Evolutionary conservation across 2,329 filamentous ascomycete species (phyloP).

Genomic region (Colletotrichum ledebouriae): DNA sequence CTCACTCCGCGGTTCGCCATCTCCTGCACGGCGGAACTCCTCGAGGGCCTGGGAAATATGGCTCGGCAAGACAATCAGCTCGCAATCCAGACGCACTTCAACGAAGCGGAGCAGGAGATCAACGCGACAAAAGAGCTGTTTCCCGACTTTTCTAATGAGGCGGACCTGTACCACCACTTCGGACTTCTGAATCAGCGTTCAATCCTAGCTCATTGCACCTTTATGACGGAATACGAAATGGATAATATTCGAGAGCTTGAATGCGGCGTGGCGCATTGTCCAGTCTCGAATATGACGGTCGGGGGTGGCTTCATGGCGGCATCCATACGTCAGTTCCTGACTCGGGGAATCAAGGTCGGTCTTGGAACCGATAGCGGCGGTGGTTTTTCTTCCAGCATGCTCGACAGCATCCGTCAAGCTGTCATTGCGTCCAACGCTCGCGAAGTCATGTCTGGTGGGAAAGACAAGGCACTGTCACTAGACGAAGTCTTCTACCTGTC

Average conservation of each 20-base stretch:
- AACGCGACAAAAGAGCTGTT: slow-evolving; percentile 67
- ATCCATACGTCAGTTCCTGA: slow-evolving; percentile 69
- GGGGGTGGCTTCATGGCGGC: slow-evolving; percentile 74
- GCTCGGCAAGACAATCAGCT: slow-evolving; percentile 61
- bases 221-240: slow-evolving; percentile 70
- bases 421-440: slow-evolving; percentile 67
- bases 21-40: slow-evolving; percentile 67
- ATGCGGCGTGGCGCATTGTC: slow-evolving; percentile 75
- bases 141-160: slow-evolving; percentile 67
- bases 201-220: slow-evolving; percentile 77
- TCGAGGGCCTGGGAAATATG: slow-evolving; percentile 68
- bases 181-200: slow-evolving; percentile 66
- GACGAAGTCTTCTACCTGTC: slow-evolving; percentile 71
- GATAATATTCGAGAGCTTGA: slow-evolving; percentile 57
- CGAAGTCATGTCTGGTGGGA: slow-evolving; percentile 56
- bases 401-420: slow-evolving; percentile 70
- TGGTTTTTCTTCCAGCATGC: slow-evolving; percentile 71
- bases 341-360: slow-evolving; percentile 72
- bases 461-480: slow-evolving; percentile 61
- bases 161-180: slow-evolving; percentile 69
- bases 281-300: slow-evolving; percentile 73
- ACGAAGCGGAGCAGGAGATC: slow-evolving; percentile 74
- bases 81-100: slow-evolving; percentile 76
- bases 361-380: slow-evolving; percentile 75
- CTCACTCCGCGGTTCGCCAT: slow-evolving; percentile 73